Base-by-base conservation (phyloP, 768 basidiomycete genomes). In the Lepiota brunneoincarnata region DNA sequence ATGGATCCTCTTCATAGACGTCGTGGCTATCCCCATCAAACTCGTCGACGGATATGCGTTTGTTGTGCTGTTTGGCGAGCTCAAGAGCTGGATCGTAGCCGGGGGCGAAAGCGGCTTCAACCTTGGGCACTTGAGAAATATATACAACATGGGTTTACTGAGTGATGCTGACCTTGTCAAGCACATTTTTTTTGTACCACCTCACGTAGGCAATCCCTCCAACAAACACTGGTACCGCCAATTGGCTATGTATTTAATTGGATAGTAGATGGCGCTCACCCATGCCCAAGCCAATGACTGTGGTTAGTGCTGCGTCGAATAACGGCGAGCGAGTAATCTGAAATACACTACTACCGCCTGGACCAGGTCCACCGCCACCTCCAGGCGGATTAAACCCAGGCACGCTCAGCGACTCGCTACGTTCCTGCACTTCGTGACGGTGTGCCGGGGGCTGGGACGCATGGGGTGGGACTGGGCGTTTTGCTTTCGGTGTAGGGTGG, bases 41-140 rank as follows among this genome's bases (percentile, higher is more conserved):
- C 6, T 57, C 45, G 12, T 60, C 68, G 35, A 60, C 48, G 10
- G 67, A 61, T 31, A 65, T 69, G 17, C 67, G 64, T 9, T 69
- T 70, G 40, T 72, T 74, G 37, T 74, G 72, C 54, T 76, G 67
- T 34, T 76, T 80, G 9, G 82, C 84, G 23, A 90, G 77, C 62
- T 90, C 87, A 35, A 94, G 80, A 3, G 87, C 89, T 21, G 89
- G 89, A 65, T 91, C 91, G 64, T 90, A 94, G 1, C 93, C 91
- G 20, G 84, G 73, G 36, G 77, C 74, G 64, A 96, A 93, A 2
- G 89, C 91, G 37, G 78, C 68, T 65, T 89, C 87, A 38, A 95
- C 91, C 89, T 90, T 61, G 20, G 42, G 36, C 47, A 40, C 53
- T 20, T 49, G 40, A 56, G 34, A 36, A 51, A 36, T 28, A 31